Evolutionary conservation across 139 green algal genomes (phyloP).

Genomic region (Auxenochlorella protothecoides): DNA sequence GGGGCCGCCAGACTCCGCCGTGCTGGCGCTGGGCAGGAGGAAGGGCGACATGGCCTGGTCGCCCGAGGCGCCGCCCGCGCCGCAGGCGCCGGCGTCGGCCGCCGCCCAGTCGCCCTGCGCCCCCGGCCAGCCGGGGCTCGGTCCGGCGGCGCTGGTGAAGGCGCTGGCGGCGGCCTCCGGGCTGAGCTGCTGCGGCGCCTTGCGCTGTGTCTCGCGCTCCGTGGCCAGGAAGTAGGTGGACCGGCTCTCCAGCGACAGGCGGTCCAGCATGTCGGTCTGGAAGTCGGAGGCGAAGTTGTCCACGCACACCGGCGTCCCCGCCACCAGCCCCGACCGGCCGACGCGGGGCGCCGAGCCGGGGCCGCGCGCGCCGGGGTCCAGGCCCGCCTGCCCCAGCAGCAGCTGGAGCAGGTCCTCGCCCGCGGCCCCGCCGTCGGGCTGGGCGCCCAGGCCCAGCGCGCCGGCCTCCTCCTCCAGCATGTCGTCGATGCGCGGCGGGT

Average conservation of each 20-base stretch:
- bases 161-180: conserved; percentile 1
- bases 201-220: conserved; percentile 14
- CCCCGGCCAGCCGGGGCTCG: too few relatives aligned
- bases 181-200: conserved; percentile 24
- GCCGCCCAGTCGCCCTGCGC: neutral
- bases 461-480: neutral
- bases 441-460: neutral
- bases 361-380: too few relatives aligned
- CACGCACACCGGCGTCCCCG: too few relatives aligned
- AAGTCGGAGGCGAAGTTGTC: too few relatives aligned
- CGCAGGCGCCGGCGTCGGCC: neutral
- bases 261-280: conserved; percentile 21
- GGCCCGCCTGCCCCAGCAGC: neutral
- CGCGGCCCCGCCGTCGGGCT: neutral
- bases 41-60: too few relatives aligned
- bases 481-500: neutral
- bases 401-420: conserved; percentile 1
- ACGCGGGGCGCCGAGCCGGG: too few relatives aligned
- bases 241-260: conserved; percentile 13
- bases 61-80: neutral
- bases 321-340: too few relatives aligned
- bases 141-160: too few relatives aligned
- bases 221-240: conserved; percentile 4
- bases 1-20: neutral
- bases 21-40: neutral